Evolutionary conservation across 306 rosid genomes (phyloP).

Genomic region (Chamaecrista fasciculata): DNA sequence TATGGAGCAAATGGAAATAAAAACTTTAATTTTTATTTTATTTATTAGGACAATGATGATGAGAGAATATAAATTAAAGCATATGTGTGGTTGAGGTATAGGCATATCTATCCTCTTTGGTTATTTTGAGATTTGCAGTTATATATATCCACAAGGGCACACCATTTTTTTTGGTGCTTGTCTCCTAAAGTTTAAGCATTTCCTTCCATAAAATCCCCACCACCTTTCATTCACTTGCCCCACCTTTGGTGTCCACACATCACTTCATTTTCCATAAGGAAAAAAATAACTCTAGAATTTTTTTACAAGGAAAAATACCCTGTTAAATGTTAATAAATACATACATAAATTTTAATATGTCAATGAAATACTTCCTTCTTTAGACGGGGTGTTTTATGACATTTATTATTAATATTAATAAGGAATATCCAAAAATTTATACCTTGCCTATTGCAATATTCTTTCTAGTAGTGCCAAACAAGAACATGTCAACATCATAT

Average conservation of each 20-base stretch:
- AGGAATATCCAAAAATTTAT: too few species aligned
- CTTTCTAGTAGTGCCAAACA: background rate
- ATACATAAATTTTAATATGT: too few species aligned
- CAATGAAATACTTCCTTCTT: too few species aligned
- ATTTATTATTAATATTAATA: too few species aligned
- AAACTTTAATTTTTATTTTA: background rate
- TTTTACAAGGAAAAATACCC: too few species aligned
- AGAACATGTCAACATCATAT: too few species aligned
- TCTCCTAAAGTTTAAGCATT: slow-evolving; percentile 45
- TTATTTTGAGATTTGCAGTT: slow-evolving; percentile 20
- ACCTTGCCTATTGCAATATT: too few species aligned
- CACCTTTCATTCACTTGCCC: slow-evolving; percentile 15
- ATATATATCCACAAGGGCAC: too few species aligned
- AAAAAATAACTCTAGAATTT: too few species aligned
- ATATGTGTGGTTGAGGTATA: background rate
- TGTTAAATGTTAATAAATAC: too few species aligned
- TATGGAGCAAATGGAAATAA: slow-evolving; percentile 4
- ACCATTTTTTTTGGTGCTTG: slow-evolving; percentile 27
- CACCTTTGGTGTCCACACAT: background rate
- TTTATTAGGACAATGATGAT: background rate
- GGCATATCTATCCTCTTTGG: slow-evolving; percentile 26
- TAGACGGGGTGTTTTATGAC: too few species aligned
- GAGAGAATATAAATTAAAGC: background rate
- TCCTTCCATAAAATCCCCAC: slow-evolving; percentile 6
- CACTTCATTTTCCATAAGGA: too few species aligned